Conservation (phyloP, 2,329 filamentous ascomycete genomes). For the Sporothrix luriei region DNA sequence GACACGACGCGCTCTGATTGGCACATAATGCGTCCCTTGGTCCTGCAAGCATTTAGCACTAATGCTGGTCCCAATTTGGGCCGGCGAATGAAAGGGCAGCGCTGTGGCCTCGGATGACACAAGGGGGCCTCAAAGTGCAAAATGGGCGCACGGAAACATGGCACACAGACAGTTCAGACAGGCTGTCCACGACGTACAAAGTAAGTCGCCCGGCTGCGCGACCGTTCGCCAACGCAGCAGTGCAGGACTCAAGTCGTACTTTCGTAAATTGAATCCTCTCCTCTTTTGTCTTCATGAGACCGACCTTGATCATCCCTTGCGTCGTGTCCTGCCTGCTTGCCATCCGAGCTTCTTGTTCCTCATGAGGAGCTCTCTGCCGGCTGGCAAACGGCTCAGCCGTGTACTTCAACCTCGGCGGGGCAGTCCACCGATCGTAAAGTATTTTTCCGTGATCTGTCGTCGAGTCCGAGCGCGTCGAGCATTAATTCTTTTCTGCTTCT, state of each 20-base stretch:
- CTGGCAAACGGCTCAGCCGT: background rate
- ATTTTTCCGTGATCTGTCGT: background rate
- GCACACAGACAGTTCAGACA: too few species aligned
- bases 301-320: slow-evolving; percentile 16
- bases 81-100: slow-evolving; percentile 7
- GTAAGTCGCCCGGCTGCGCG: slow-evolving; percentile 2
- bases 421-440: slow-evolving; percentile 1
- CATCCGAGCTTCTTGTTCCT: slow-evolving; percentile 2
- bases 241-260: slow-evolving; percentile 8
- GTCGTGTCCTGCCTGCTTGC: background rate
- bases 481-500: background rate
- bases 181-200: too few species aligned
- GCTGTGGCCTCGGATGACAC: background rate
- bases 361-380: background rate
- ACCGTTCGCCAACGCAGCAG: slow-evolving; percentile 26
- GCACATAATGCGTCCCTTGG: background rate
- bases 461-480: slow-evolving; percentile 19
- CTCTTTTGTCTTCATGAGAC: background rate
- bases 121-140: slow-evolving; percentile 13
- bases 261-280: background rate
- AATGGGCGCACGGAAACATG: background rate
- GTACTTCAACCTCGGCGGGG: background rate
- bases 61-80: slow-evolving; percentile 30
- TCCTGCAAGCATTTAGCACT: slow-evolving; percentile 29
- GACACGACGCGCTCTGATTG: slow-evolving; percentile 27